phyloP scores from a whole-genome alignment of 1,139 yeast species.

The Pichia sp. region DNA sequence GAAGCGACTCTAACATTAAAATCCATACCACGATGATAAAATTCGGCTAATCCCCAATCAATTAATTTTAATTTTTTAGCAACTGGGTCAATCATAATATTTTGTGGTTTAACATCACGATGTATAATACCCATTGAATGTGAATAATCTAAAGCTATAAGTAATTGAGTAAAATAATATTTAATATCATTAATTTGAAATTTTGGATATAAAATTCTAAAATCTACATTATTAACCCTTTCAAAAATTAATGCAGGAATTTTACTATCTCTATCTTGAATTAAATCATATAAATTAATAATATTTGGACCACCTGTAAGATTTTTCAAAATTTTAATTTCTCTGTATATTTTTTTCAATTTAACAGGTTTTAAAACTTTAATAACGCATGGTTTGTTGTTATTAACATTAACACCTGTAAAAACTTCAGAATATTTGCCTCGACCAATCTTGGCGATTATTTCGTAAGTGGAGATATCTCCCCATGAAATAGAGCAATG shows the following conservation, averaged over 20 bases:
- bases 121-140: slow-evolving; percentile 99
- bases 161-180: slow-evolving; percentile 80
- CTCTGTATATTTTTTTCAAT: slow-evolving; percentile 92
- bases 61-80: slow-evolving; percentile 68
- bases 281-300: slow-evolving; percentile 74
- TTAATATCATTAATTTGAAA: slow-evolving; percentile 78
- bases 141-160: slow-evolving; percentile 85
- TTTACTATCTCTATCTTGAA: slow-evolving; percentile 83
- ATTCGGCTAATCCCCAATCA: slow-evolving; percentile 99
- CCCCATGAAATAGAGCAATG: slow-evolving; percentile 53
- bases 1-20: slow-evolving; percentile 97
- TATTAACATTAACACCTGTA: slow-evolving; percentile 62
- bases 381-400: slow-evolving; percentile 60
- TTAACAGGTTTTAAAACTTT: slow-evolving; percentile 96
- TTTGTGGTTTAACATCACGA: slow-evolving; percentile 97
- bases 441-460: slow-evolving; percentile 86
- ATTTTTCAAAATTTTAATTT: slow-evolving; percentile 86
- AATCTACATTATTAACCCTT: slow-evolving; percentile 83
- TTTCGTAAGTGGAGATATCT: slow-evolving; percentile 74
- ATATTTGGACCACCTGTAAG: slow-evolving; percentile 83
- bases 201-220: slow-evolving; percentile 86
- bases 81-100: slow-evolving; percentile 94
- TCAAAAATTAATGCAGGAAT: slow-evolving; percentile 95
- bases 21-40: slow-evolving; percentile 90
- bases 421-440: slow-evolving; percentile 98